Percentiles rank a stretch among this genome's conserved stretches.
Conservation (phyloP, 2,329 filamentous ascomycete genomes). For the Xenosphaeropsis pyriputrescens region DNA sequence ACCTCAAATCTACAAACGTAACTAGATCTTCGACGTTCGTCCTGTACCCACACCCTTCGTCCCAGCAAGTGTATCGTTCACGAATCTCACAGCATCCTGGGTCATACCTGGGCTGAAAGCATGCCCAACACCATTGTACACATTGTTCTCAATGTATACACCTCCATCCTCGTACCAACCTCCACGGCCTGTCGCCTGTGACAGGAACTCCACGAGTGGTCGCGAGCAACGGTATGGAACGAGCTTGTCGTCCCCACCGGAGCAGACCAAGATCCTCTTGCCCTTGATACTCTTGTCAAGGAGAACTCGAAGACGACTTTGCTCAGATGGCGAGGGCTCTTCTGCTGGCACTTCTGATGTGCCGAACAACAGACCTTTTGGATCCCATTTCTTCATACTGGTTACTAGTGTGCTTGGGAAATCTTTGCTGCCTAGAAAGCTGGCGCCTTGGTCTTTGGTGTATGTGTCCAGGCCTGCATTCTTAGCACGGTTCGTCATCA, state of each 20-base stretch:
- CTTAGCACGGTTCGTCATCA: conserved; percentile 69
- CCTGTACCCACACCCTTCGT: neutral
- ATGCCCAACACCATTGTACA: conserved; percentile 58
- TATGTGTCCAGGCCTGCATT: conserved; percentile 51
- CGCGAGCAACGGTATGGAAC: conserved; percentile 51
- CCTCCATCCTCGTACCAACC: conserved; percentile 38
- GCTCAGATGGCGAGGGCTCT: conserved; percentile 20
- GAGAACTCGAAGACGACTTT: conserved; percentile 27
- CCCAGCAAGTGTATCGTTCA: conserved; percentile 24
- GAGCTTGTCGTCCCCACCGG: conserved; percentile 53
- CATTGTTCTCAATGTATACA: conserved; percentile 44
- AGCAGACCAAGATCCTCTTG: conserved; percentile 51
- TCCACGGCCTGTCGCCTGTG: conserved; percentile 27
- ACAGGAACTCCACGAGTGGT: conserved; percentile 47
- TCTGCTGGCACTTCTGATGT: conserved; percentile 18
- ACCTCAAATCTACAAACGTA: neutral
- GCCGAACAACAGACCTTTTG: conserved; percentile 58
- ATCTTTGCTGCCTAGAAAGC: conserved; percentile 63
- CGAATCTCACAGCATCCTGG: conserved; percentile 46
- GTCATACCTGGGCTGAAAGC: conserved; percentile 55
- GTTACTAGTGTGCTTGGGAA: conserved; percentile 59
- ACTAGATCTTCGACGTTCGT: neutral
- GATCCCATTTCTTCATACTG: conserved; percentile 53
- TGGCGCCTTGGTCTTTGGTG: conserved; percentile 35
- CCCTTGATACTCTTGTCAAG: conserved; percentile 35